Percentiles rank a stretch among this genome's conserved stretches.
Evolutionary conservation across 495 filamentous ascomycete genomes (phyloP).

Genomic region (Aspergillus campestris): DNA sequence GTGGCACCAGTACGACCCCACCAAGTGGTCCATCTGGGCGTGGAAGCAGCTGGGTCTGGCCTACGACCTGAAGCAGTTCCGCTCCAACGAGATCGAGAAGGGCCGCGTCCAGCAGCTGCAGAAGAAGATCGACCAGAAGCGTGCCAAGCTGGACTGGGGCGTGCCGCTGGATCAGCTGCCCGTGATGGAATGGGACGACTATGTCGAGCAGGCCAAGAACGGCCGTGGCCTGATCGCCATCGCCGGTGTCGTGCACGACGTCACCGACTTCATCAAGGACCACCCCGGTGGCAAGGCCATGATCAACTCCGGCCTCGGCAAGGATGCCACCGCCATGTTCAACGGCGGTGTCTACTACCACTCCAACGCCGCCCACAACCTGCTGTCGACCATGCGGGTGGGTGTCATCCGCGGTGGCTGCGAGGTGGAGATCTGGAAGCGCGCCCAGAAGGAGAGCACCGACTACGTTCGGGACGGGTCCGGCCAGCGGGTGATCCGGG

Average conservation of each 20-base stretch:
- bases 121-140: conserved; percentile 99
- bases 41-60: conserved; percentile 93
- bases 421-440: conserved; percentile 99
- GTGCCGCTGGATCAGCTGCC: conserved; percentile 87
- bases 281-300: conserved; percentile 96
- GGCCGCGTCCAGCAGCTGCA: conserved; percentile 92
- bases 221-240: conserved; percentile 82
- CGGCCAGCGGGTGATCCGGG: conserved; percentile 79
- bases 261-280: conserved; percentile 89
- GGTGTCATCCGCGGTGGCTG: conserved; percentile 94
- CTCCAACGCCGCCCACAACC: conserved; percentile 95
- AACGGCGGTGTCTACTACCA: conserved; percentile 98
- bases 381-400: conserved; percentile 91
- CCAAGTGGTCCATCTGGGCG: conserved; percentile 93
- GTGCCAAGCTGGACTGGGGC: conserved; percentile 88
- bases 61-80: conserved; percentile 95
- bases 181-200: conserved; percentile 95
- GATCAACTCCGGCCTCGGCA: conserved; percentile 87
- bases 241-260: conserved; percentile 93
- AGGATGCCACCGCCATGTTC: conserved; percentile 98
- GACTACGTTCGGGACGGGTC: conserved; percentile 70
- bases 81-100: conserved; percentile 97
- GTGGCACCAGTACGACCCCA: conserved; percentile 98
- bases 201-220: conserved; percentile 77
- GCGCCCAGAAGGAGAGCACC: conserved; percentile 76